Conservation (phyloP, 345 rosid species). For the Citrus trifoliata region DNA sequence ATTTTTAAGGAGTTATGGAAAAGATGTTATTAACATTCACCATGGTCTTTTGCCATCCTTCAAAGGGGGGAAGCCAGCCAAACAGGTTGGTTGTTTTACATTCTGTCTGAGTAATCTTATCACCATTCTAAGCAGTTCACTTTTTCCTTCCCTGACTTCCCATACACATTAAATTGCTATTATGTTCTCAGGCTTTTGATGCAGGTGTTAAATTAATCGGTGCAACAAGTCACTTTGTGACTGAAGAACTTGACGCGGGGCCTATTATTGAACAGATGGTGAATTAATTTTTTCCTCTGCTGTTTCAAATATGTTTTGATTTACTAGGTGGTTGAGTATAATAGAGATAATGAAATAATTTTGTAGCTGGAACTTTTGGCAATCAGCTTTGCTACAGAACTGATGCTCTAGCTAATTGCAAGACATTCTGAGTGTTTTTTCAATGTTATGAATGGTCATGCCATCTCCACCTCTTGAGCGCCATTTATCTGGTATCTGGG, state of each 20-base stretch:
- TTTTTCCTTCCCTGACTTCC: constrained; percentile 9
- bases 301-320: constrained; percentile 3
- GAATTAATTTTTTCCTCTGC: constrained; percentile 1
- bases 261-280: constrained; percentile 99
- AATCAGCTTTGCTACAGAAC: background rate
- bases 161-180: constrained; percentile 30
- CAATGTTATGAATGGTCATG: too few species aligned
- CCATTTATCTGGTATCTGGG: too few species aligned
- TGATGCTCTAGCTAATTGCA: background rate
- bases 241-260: constrained; percentile 93
- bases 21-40: constrained; percentile 94
- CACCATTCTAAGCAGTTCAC: background rate
- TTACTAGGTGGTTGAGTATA: background rate
- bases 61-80: constrained; percentile 80
- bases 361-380: background rate
- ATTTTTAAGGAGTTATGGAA: constrained; percentile 71
- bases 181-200: constrained; percentile 83
- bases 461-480: too few species aligned
- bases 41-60: constrained; percentile 98
- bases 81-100: constrained; percentile 54
- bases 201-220: constrained; percentile 96
- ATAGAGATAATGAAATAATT: background rate
- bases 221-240: constrained; percentile 92
- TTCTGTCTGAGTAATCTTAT: constrained; percentile 9
- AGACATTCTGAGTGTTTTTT: too few species aligned